These are phyloP conservation scores for Teratosphaeria nubilosa DNA, from an alignment of 2,329 filamentous ascomycete genomes.

Conservation along the genomic window DNA sequence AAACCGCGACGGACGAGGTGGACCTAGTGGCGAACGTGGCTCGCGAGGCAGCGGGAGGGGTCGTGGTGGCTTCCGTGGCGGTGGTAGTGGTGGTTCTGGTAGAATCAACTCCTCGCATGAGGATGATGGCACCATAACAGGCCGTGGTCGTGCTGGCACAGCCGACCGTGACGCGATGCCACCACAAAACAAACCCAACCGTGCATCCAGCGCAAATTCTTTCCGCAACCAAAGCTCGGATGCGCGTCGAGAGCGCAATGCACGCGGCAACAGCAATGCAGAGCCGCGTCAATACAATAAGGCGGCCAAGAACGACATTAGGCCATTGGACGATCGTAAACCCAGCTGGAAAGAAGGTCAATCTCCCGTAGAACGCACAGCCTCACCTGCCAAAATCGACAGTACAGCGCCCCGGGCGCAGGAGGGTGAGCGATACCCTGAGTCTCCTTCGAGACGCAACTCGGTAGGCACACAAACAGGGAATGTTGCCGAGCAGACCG, in stretches of 20 bases:
- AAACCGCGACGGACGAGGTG: conserved; percentile 6
- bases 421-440: conserved; percentile 9
- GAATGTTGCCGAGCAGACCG: background rate
- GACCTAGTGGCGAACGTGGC: conserved; percentile 41
- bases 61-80: conserved; percentile 32
- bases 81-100: conserved; percentile 27
- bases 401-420: background rate
- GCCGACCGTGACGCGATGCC: conserved; percentile 21
- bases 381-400: background rate
- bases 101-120: conserved; percentile 9
- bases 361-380: background rate
- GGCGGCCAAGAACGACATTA: background rate
- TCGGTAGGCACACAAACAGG: conserved; percentile 6
- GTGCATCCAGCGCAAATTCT: conserved; percentile 5
- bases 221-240: conserved; percentile 2
- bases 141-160: conserved; percentile 12
- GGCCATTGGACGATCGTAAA: background rate
- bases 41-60: conserved; percentile 44
- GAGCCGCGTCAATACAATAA: background rate
- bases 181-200: conserved; percentile 11
- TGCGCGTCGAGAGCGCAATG: background rate
- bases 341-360: conserved; percentile 1
- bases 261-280: conserved; percentile 1
- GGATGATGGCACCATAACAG: conserved; percentile 4
- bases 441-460: conserved; percentile 10